Conservation (phyloP, 345 rosid species). For the Linum lewisii region DNA sequence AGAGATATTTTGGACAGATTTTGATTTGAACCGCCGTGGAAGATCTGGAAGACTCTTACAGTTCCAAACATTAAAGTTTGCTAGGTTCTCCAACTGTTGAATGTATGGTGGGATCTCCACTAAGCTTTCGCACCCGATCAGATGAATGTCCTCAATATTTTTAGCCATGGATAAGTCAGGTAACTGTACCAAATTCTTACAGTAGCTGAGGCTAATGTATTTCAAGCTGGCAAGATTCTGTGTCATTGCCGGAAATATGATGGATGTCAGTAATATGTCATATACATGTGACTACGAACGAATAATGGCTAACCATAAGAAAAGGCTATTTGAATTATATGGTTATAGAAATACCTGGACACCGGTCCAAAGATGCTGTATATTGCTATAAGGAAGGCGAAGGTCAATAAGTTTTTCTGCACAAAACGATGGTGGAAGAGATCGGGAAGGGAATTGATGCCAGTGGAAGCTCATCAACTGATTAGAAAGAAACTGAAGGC, state of each 20-base stretch:
- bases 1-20: not conserved
- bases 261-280: not conserved
- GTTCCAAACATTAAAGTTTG: not conserved
- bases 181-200: not conserved
- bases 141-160: not conserved
- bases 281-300: too few relatives aligned
- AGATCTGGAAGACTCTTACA: not conserved
- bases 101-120: not conserved
- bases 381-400: not conserved
- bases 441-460: not conserved
- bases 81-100: not conserved
- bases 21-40: not conserved
- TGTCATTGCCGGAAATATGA: not conserved
- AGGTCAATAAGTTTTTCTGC: not conserved
- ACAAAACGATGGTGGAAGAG: not conserved
- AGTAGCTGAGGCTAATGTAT: not conserved
- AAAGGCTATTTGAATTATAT: too few relatives aligned
- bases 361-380: not conserved
- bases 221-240: not conserved
- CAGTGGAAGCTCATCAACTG: not conserved
- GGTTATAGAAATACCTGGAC: not conserved
- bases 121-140: not conserved
- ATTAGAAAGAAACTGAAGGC: conserved; percentile 2
- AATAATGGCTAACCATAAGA: too few relatives aligned
- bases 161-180: not conserved